phyloP scores from a whole-genome alignment of 768 basidiomycete species.

The Agrocybe pediades region DNA sequence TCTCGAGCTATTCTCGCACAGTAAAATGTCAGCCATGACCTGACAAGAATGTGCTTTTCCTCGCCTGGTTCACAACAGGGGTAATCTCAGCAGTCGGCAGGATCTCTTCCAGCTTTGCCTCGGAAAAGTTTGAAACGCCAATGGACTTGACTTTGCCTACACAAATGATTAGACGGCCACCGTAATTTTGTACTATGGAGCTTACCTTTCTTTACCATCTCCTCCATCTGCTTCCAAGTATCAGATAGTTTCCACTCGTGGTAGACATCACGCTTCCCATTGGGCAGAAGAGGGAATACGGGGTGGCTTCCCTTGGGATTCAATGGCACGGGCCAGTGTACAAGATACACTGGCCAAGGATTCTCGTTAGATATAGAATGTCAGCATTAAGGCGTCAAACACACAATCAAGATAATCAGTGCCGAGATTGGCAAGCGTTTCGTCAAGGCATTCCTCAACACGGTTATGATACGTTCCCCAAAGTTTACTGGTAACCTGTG shows the following conservation, averaged over 20 bases:
- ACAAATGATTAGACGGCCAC: constrained; percentile 5
- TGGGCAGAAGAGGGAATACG: constrained; percentile 55
- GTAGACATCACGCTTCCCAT: constrained; percentile 69
- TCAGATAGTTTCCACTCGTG: constrained; percentile 65
- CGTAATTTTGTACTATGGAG: constrained; percentile 2
- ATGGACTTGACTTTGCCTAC: constrained; percentile 69
- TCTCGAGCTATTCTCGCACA: constrained; percentile 60
- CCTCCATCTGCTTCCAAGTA: constrained; percentile 89
- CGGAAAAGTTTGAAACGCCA: constrained; percentile 79
- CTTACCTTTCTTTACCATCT: constrained; percentile 60
- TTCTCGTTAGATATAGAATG: constrained; percentile 10
- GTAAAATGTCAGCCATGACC: too few species aligned
- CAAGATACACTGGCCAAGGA: constrained; percentile 51
- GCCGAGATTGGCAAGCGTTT: constrained; percentile 78
- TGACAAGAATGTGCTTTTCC: too few species aligned
- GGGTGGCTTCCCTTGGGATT: constrained; percentile 70
- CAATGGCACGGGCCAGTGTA: constrained; percentile 83
- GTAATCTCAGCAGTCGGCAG: constrained; percentile 65
- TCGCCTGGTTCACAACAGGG: constrained; percentile 75
- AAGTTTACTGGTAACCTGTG: constrained; percentile 70
- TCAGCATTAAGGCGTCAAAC: constrained; percentile 10
- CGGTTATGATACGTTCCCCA: constrained; percentile 70
- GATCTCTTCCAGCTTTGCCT: constrained; percentile 68
- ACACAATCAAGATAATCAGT: constrained; percentile 82
- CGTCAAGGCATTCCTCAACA: constrained; percentile 74